Evolutionary conservation across 352 stramenopile genomes (phyloP).

Genomic region (Globisporangium mamillatum): DNA sequence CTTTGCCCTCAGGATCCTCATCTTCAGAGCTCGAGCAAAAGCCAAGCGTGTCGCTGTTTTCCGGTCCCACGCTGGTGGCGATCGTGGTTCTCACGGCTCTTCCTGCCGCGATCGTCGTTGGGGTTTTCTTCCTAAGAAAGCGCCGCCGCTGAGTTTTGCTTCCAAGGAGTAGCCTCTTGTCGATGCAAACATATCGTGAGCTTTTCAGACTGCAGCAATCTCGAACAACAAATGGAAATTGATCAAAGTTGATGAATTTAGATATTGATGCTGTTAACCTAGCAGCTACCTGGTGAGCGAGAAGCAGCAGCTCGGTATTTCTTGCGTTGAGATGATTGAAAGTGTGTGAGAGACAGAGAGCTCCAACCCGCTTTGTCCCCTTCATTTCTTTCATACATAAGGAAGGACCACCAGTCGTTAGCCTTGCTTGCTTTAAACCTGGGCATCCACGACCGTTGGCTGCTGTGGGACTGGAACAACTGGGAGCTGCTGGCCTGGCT

Average conservation of each 20-base stretch:
- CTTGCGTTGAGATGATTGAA: neutral
- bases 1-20: neutral
- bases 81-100: constrained; percentile 19
- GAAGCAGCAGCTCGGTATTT: neutral
- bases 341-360: neutral
- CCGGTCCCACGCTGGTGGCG: constrained; percentile 5
- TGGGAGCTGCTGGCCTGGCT: constrained; percentile 9
- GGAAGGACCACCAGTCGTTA: neutral
- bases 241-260: neutral
- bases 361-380: neutral
- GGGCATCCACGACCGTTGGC: constrained; percentile 3
- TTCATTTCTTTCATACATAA: constrained; percentile 1
- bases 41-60: constrained; percentile 10
- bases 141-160: neutral
- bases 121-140: constrained; percentile 13
- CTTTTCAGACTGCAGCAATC: no score
- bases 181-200: no score
- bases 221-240: no score
- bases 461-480: constrained; percentile 1
- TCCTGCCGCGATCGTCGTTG: constrained; percentile 16
- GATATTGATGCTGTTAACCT: neutral
- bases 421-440: neutral
- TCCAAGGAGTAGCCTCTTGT: no score
- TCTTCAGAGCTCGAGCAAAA: neutral
- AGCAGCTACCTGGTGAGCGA: neutral